phyloP scores from a whole-genome alignment of 345 rosid species.

The Aurinia saxatilis region DNA sequence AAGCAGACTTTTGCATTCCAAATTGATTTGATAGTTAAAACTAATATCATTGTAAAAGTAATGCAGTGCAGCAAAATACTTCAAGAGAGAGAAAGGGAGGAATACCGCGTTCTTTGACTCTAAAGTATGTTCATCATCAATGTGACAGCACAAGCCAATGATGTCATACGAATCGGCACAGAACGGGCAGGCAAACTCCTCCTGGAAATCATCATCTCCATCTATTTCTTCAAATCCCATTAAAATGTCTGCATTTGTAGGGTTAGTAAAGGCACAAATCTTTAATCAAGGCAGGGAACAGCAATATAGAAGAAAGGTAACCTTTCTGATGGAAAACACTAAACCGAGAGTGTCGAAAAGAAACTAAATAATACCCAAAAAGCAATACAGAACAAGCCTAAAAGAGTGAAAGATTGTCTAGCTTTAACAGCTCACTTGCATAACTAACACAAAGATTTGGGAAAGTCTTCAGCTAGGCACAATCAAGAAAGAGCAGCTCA shows the following conservation, averaged over 20 bases:
- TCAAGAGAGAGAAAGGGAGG: conserved; percentile 2
- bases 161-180: conserved; percentile 84
- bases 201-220: too few relatives aligned
- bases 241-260: conserved; percentile 80
- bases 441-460: too few relatives aligned
- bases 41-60: background rate
- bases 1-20: background rate
- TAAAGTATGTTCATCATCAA: conserved; percentile 68
- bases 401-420: too few relatives aligned
- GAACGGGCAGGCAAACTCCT: conserved; percentile 95
- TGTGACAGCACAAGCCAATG: too few relatives aligned
- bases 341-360: too few relatives aligned
- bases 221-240: conserved; percentile 93
- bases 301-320: too few relatives aligned
- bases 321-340: too few relatives aligned
- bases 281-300: too few relatives aligned
- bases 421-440: too few relatives aligned
- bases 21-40: too few relatives aligned
- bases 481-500: background rate
- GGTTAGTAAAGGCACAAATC: background rate
- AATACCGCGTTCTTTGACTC: conserved; percentile 91
- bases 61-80: background rate
- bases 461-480: background rate
- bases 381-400: too few relatives aligned
- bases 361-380: too few relatives aligned